phyloP scores from a whole-genome alignment of 371 early-diverging fungal genomes.

The Nosema muscidifuracis region DNA sequence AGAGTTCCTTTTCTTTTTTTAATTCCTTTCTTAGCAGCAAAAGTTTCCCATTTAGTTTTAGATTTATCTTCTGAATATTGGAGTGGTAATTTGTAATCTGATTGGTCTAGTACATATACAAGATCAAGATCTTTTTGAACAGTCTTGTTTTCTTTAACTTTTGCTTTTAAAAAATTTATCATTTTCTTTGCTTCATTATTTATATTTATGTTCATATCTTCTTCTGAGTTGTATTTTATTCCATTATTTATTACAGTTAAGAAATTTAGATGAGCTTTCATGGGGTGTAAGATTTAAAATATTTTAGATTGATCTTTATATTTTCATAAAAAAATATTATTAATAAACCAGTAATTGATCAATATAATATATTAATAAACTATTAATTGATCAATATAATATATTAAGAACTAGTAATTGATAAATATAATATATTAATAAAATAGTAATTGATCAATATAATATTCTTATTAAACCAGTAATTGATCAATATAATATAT shows the following conservation, averaged over 20 bases:
- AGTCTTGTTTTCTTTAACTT: slow-evolving; percentile 19
- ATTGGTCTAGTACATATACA: slow-evolving; percentile 20
- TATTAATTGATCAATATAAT: too few relatives aligned
- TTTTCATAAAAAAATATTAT: too few relatives aligned
- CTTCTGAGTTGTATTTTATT: not conserved
- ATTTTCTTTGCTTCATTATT: not conserved
- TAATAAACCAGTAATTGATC: too few relatives aligned
- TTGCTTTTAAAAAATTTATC: slow-evolving; percentile 2
- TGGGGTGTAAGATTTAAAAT: too few relatives aligned
- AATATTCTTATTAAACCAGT: too few relatives aligned
- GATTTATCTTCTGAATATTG: slow-evolving; percentile 4
- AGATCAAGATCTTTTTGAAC: slow-evolving; percentile 15
- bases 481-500: too few relatives aligned
- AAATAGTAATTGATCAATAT: too few relatives aligned
- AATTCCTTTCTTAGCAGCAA: slow-evolving; percentile 92
- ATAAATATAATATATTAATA: too few relatives aligned
- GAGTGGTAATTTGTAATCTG: slow-evolving; percentile 17
- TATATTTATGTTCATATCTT: not conserved
- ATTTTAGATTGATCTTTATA: too few relatives aligned
- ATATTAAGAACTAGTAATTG: too few relatives aligned
- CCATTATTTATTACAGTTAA: slow-evolving; percentile 16
- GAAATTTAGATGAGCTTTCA: slow-evolving; percentile 24
- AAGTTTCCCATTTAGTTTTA: slow-evolving; percentile 91
- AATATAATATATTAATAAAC: too few relatives aligned
- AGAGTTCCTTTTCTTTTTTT: slow-evolving; percentile 71